These are phyloP conservation scores for Talaromyces borbonicus DNA, from an alignment of 495 filamentous ascomycete species.

Conservation along the genomic window DNA sequence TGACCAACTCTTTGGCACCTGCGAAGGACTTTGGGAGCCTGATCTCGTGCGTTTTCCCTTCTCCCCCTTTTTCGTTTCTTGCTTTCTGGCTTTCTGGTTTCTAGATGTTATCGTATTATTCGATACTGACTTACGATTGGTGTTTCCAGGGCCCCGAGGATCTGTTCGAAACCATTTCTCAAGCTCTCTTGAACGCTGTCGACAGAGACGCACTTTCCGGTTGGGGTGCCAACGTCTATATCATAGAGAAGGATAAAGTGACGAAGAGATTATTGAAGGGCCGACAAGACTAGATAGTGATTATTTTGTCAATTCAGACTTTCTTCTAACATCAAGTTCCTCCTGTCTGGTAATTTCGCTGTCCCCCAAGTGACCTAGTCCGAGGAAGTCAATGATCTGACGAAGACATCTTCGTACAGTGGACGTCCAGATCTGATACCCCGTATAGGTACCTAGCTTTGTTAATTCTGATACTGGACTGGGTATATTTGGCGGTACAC, in stretches of 20 bases:
- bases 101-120: background rate
- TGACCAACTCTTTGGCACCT: conserved; percentile 97
- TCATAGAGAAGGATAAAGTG: conserved; percentile 99
- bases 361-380: too few species aligned
- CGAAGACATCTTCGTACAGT: too few species aligned
- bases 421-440: too few species aligned
- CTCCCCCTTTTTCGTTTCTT: background rate
- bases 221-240: conserved; percentile 97
- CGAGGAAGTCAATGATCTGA: too few species aligned
- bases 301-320: conserved; percentile 4
- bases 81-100: too few species aligned
- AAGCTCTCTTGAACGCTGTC: conserved; percentile 91
- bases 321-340: background rate
- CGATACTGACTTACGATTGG: background rate
- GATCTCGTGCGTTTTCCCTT: conserved; percentile 57
- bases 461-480: too few species aligned
- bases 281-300: conserved; percentile 50
- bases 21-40: conserved; percentile 96
- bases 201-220: conserved; percentile 93
- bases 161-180: conserved; percentile 96
- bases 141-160: conserved; percentile 69
- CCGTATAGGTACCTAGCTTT: too few species aligned
- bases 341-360: too few species aligned
- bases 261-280: conserved; percentile 97
- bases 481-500: too few species aligned